Conservation (phyloP, 345 rosid genomes). For the Citrus unshiu region DNA sequence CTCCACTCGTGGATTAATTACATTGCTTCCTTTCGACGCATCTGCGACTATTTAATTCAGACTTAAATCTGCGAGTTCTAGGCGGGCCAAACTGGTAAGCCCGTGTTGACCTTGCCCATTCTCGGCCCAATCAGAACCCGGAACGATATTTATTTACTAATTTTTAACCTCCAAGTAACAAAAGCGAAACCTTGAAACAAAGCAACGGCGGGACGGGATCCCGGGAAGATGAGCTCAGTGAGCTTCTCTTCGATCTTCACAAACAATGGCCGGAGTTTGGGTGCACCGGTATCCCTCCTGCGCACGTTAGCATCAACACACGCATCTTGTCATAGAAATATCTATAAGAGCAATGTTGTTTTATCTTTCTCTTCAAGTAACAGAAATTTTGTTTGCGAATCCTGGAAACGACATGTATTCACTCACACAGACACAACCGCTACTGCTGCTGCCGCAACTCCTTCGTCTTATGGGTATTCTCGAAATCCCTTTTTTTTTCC, state of each 20-base stretch:
- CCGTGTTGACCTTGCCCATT: neutral
- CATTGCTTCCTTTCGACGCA: no score
- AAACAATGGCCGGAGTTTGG: slow-evolving; percentile 39
- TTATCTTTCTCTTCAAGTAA: slow-evolving; percentile 15
- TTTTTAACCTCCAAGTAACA: neutral
- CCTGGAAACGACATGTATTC: slow-evolving; percentile 30
- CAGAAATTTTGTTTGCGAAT: slow-evolving; percentile 30
- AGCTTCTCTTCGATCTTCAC: slow-evolving; percentile 45
- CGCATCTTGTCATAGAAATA: slow-evolving; percentile 12
- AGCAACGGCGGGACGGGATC: neutral
- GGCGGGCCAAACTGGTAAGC: no score
- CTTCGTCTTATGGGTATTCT: slow-evolving; percentile 45
- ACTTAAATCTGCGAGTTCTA: no score
- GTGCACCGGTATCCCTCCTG: slow-evolving; percentile 26
- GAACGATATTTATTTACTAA: neutral
- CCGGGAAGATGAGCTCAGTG: slow-evolving; percentile 21
- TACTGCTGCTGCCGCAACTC: slow-evolving; percentile 22
- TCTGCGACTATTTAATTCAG: no score
- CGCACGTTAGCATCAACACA: slow-evolving; percentile 40
- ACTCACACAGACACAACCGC: neutral
- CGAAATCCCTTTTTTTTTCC: slow-evolving; percentile 14
- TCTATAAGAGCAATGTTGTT: neutral
- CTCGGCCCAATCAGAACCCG: neutral
- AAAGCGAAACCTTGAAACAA: neutral
- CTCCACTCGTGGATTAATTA: no score